Conservation (phyloP, 495 filamentous ascomycete species). For the Pseudotulostoma volvatum region DNA sequence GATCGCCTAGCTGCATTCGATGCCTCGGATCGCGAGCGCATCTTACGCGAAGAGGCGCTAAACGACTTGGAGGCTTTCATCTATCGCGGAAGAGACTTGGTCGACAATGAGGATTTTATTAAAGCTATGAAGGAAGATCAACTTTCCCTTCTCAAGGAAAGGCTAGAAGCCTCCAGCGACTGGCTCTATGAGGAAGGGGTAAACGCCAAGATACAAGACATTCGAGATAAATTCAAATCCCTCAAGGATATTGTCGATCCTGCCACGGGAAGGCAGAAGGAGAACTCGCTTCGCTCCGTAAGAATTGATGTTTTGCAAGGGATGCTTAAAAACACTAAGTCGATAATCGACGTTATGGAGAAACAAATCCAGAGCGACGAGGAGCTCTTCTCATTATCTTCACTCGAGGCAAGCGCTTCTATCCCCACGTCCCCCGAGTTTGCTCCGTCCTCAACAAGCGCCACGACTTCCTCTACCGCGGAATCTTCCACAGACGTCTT, state of each 20-base stretch:
- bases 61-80: conserved; percentile 92
- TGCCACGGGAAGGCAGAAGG: conserved; percentile 49
- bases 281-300: conserved; percentile 47
- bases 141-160: conserved; percentile 42
- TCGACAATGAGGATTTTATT: conserved; percentile 59
- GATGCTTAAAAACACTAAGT: conserved; percentile 37
- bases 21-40: conserved; percentile 59
- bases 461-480: conserved; percentile 9
- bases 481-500: conserved; percentile 8
- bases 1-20: conserved; percentile 66
- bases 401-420: conserved; percentile 15
- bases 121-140: conserved; percentile 48
- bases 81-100: conserved; percentile 70
- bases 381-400: conserved; percentile 23
- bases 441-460: conserved; percentile 5
- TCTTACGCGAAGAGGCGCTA: conserved; percentile 67
- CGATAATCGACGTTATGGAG: conserved; percentile 28
- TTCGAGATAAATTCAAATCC: conserved; percentile 54
- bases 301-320: conserved; percentile 46
- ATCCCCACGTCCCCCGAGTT: conserved; percentile 13
- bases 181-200: conserved; percentile 85
- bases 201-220: conserved; percentile 50
- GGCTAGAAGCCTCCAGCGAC: conserved; percentile 51
- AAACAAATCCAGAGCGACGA: conserved; percentile 28
- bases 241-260: conserved; percentile 56